phyloP scores from a whole-genome alignment of 164 flowering plant genomes.

The Cinnamomum micranthum region DNA sequence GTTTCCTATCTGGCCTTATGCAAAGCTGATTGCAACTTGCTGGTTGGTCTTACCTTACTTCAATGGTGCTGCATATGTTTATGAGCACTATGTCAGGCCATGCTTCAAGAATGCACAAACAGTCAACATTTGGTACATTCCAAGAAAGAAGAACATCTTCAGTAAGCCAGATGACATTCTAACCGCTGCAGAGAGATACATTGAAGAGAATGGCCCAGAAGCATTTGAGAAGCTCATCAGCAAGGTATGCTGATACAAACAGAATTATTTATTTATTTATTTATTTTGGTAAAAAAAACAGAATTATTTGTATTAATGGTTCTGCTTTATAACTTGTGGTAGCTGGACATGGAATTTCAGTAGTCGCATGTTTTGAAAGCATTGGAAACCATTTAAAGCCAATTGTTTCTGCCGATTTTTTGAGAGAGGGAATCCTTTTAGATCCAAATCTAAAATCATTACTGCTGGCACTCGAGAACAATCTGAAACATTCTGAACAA shows the following conservation, averaged over 20 bases:
- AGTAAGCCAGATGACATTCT: slow-evolving; percentile 57
- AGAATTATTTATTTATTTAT: background rate
- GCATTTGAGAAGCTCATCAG: slow-evolving; percentile 62
- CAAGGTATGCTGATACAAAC: slow-evolving; percentile 33
- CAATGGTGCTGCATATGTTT: slow-evolving; percentile 86
- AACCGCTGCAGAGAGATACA: slow-evolving; percentile 73
- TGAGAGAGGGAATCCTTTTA: background rate
- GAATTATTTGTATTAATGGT: background rate
- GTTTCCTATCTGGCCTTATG: slow-evolving; percentile 70
- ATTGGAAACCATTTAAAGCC: background rate
- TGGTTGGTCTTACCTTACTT: slow-evolving; percentile 92
- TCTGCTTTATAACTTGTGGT: background rate
- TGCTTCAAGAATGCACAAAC: slow-evolving; percentile 54
- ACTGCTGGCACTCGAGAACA: too few species aligned
- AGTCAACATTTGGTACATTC: slow-evolving; percentile 57
- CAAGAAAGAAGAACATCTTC: slow-evolving; percentile 54
- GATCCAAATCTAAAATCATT: too few species aligned
- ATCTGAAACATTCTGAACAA: too few species aligned
- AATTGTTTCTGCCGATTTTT: background rate
- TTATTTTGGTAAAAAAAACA: background rate
- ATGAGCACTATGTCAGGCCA: slow-evolving; percentile 65
- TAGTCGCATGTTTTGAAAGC: background rate
- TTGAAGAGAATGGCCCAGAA: slow-evolving; percentile 74
- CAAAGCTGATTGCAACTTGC: slow-evolving; percentile 56
- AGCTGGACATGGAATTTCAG: background rate